Evolutionary conservation across 345 rosid species (phyloP).

Genomic region (Populus ilicifolia): DNA sequence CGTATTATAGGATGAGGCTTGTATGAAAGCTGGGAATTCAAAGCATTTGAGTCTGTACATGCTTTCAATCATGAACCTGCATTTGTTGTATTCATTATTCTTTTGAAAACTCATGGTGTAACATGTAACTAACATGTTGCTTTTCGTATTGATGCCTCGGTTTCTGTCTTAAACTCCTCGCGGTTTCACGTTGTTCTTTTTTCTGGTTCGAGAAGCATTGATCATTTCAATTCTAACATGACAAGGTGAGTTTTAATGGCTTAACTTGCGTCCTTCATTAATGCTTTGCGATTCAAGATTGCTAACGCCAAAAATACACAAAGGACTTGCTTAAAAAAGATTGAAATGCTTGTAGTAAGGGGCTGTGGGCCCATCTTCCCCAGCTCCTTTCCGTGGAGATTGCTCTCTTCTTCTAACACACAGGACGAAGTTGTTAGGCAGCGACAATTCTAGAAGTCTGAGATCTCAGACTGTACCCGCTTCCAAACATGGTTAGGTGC

Average conservation of each 20-base stretch:
- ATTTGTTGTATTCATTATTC: slow-evolving; percentile 20
- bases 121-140: too few relatives aligned
- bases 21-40: slow-evolving; percentile 10
- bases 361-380: background rate
- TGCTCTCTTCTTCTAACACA: background rate
- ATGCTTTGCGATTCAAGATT: too few relatives aligned
- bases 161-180: background rate
- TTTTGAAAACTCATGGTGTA: slow-evolving; percentile 8
- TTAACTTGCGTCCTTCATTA: too few relatives aligned
- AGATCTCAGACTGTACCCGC: background rate
- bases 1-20: slow-evolving; percentile 6
- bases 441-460: background rate
- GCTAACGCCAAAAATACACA: too few relatives aligned
- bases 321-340: too few relatives aligned
- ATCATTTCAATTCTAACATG: too few relatives aligned
- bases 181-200: background rate
- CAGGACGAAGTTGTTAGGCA: background rate
- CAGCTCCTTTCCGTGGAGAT: background rate
- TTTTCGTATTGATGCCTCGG: background rate
- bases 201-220: background rate
- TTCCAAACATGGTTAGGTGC: background rate
- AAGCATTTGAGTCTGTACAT: slow-evolving; percentile 28
- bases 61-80: slow-evolving; percentile 12
- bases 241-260: background rate
- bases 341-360: background rate